These are phyloP conservation scores for Tubosaeta sp. DNA, from an alignment of 768 basidiomycete genomes.

Conservation along the genomic window DNA sequence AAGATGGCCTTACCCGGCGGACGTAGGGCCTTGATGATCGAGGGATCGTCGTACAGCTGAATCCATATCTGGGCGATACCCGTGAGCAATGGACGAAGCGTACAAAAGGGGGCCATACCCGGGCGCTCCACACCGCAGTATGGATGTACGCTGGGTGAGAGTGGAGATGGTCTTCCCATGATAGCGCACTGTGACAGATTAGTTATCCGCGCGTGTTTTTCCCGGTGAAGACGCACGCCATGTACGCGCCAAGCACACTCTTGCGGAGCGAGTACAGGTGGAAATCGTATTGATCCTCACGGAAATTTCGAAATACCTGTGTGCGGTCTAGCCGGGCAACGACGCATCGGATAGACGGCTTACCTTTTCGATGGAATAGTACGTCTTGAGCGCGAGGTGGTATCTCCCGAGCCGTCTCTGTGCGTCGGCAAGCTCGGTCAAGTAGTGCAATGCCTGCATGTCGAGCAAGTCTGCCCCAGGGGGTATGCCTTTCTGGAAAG, in stretches of 20 bases:
- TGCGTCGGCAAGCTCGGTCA: conserved; percentile 77
- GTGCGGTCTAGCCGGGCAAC: conserved; percentile 3
- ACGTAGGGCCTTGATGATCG: conserved; percentile 40
- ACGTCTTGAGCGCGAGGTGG: conserved; percentile 82
- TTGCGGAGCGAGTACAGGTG: conserved; percentile 92
- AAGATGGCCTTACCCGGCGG: conserved; percentile 36
- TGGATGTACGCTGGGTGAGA: conserved; percentile 74
- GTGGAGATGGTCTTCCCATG: conserved; percentile 78
- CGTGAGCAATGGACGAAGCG: conserved; percentile 8
- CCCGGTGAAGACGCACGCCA: conserved; percentile 55
- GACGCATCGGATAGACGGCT: conserved; percentile 2
- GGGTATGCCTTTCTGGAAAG: conserved; percentile 77
- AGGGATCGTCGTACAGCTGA: conserved; percentile 65
- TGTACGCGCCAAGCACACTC: conserved; percentile 80
- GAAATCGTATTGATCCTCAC: conserved; percentile 98
- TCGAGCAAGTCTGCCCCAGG: conserved; percentile 84
- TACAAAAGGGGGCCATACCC: conserved; percentile 39
- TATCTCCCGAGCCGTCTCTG: conserved; percentile 61
- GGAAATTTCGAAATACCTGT: conserved; percentile 79
- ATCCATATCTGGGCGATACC: conserved; percentile 61
- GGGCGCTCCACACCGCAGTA: conserved; percentile 66
- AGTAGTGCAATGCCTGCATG: conserved; percentile 90
- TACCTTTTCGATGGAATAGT: conserved; percentile 71
- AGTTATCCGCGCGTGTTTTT: conserved; percentile 1
- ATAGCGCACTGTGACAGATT: conserved; percentile 51